phyloP scores from a whole-genome alignment of 768 basidiomycete species.

The Tulasnella sp. region DNA sequence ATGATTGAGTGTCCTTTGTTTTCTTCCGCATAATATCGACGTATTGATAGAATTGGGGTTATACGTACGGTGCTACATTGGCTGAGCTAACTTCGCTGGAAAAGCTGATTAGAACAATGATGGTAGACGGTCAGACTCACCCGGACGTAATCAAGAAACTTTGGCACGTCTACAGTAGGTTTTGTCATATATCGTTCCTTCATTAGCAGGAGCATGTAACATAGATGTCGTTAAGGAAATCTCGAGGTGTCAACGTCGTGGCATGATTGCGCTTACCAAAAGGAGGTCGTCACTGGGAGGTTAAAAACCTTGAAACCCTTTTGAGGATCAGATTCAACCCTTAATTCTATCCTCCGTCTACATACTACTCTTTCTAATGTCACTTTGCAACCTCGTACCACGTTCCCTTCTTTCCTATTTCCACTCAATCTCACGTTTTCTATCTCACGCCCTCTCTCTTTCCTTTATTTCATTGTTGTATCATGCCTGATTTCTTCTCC shows the following conservation, averaged over 20 bases:
- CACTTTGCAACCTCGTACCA: too few species aligned
- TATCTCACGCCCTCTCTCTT: too few species aligned
- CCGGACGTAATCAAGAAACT: conserved; percentile 76
- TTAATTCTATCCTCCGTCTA: too few species aligned
- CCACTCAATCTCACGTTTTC: too few species aligned
- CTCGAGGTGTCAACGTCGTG: conserved; percentile 75
- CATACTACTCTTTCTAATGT: too few species aligned
- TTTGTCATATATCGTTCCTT: neutral
- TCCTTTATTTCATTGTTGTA: too few species aligned
- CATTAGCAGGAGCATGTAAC: neutral
- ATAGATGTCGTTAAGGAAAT: conserved; percentile 61
- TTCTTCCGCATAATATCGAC: conserved; percentile 11
- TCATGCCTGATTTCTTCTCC: too few species aligned
- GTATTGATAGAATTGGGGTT: conserved; percentile 17
- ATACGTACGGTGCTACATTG: conserved; percentile 82
- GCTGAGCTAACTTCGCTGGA: conserved; percentile 94
- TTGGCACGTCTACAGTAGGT: conserved; percentile 90
- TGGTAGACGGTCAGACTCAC: conserved; percentile 76
- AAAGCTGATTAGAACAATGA: conserved; percentile 93
- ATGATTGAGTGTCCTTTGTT: conserved; percentile 72
- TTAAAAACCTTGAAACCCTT: conserved; percentile 74
- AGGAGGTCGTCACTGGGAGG: conserved; percentile 63
- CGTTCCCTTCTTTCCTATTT: too few species aligned
- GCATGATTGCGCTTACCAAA: conserved; percentile 87
- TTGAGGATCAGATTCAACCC: conserved; percentile 81